Base-by-base conservation (phyloP, 108 stramenopile species). In the Bacterosira constricta region DNA sequence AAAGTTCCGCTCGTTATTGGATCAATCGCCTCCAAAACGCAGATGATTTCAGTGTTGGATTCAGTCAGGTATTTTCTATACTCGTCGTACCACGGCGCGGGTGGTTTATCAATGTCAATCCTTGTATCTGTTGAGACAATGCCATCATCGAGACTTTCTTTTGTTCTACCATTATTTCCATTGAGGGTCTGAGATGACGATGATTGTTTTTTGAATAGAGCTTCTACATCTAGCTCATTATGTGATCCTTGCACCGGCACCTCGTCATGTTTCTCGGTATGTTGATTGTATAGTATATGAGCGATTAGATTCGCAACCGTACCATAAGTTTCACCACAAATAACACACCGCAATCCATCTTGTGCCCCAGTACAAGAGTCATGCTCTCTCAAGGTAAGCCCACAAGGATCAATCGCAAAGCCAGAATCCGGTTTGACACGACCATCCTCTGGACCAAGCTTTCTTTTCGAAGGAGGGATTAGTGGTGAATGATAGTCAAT, bases 21-120 rank as follows among this genome's bases (percentile, higher is more conserved):
- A 39, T 73, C 82, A 64, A 91, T 88, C 10, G 82, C 90, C 60
- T 91, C 90, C 15, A 91, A 77, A 11, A 89, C 88, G 29, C 75
- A 73, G n/a, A 89, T 69, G 50, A 92, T 82, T 63, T 92, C 91
- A 12, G 78, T 39, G 31, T 87, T 73, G 0, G 75, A 56, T 18
- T 79, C 52, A 31, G 55, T 69, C 17, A 86, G 64, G 55, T 80
- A 67, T 5, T 75, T 46, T 30, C 66, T 41, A 21, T 85, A 58
- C 31, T 83, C 79, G 6, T 85, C 74, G 18, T 87, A 63, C 27
- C 82, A 75, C 1, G 73, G 20, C 1, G 47, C 45, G 3, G 47
- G 23, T 4, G 78, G 83, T 17, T 73, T 35, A 26, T 71, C 70
- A 5, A 71, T 62, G 47, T 62, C 70, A 50, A 62, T 62, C 13